A percentile compares a stretch with the other conserved stretches of the same genome.
phyloP scores from a whole-genome alignment of 164 flowering plant species.

The Brasenia schreberi region DNA sequence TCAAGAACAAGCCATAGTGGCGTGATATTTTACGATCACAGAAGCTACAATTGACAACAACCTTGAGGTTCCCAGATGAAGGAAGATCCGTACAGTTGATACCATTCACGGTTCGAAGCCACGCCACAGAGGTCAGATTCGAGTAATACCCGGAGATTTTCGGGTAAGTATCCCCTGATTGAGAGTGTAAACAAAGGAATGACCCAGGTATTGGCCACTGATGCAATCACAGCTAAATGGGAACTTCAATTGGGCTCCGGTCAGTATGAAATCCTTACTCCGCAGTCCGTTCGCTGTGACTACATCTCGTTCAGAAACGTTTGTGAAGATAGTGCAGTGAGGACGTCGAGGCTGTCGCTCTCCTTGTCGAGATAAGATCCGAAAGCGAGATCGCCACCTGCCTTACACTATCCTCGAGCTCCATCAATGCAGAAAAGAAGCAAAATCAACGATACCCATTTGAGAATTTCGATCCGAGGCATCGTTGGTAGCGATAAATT shows the following conservation, averaged over 20 bases:
- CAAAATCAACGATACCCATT: background rate
- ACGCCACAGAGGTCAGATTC: slow-evolving; percentile 25
- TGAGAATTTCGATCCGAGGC: background rate
- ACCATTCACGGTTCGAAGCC: slow-evolving; percentile 22
- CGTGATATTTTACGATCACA: slow-evolving; percentile 28
- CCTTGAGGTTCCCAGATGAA: slow-evolving; percentile 19
- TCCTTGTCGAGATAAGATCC: slow-evolving; percentile 51
- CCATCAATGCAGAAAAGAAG: background rate
- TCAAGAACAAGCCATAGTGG: slow-evolving; percentile 46
- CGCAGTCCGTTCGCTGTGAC: slow-evolving; percentile 18
- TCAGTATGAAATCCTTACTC: slow-evolving; percentile 18
- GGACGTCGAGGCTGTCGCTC: slow-evolving; percentile 23
- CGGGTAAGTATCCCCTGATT: slow-evolving; percentile 25
- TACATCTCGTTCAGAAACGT: slow-evolving; percentile 2
- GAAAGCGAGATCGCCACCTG: slow-evolving; percentile 34
- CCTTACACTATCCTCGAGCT: background rate
- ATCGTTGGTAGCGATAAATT: background rate
- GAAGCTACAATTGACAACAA: slow-evolving; percentile 57
- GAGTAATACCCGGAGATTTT: slow-evolving; percentile 24
- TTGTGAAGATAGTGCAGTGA: slow-evolving; percentile 4
- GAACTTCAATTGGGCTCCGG: slow-evolving; percentile 19
- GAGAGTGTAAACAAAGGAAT: slow-evolving; percentile 23
- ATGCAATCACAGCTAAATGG: slow-evolving; percentile 49
- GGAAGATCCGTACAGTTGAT: slow-evolving; percentile 18
- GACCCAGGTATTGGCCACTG: slow-evolving; percentile 26